Percentiles rank a stretch among this genome's conserved stretches.
Evolutionary conservation across 805 yeast genomes (phyloP).

Genomic region (Ogataea wickerhamii): DNA sequence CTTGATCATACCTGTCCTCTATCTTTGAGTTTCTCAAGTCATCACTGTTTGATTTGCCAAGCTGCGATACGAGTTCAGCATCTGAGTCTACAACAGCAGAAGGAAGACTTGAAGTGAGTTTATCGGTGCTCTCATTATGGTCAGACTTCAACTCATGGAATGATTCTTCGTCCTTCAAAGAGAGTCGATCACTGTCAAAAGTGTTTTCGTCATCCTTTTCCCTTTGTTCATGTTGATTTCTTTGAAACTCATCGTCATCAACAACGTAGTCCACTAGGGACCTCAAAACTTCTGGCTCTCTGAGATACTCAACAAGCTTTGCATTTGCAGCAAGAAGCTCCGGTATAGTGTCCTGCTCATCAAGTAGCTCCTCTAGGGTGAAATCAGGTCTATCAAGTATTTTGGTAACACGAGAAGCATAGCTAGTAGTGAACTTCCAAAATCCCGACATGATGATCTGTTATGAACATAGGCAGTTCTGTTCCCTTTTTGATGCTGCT

Average conservation of each 20-base stretch:
- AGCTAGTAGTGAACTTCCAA: constrained; percentile 45
- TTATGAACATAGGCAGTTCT: constrained; percentile 1
- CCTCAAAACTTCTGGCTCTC: constrained; percentile 71
- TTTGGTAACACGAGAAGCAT: constrained; percentile 54
- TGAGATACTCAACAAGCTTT: constrained; percentile 71
- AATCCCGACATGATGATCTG: constrained; percentile 32
- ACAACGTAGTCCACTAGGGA: constrained; percentile 67
- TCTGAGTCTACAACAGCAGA: constrained; percentile 4
- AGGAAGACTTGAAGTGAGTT: not conserved
- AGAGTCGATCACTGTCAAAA: constrained; percentile 2
- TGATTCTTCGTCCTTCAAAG: constrained; percentile 2
- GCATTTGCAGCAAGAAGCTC: constrained; percentile 70
- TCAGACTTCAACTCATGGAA: not conserved
- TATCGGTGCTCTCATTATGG: not conserved
- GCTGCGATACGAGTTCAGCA: not conserved
- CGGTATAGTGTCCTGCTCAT: constrained; percentile 70
- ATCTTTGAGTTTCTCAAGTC: constrained; percentile 2
- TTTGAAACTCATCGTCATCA: constrained; percentile 42
- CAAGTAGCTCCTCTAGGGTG: constrained; percentile 56
- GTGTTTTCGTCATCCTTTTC: constrained; percentile 3
- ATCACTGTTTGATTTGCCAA: constrained; percentile 2
- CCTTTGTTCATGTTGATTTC: constrained; percentile 21
- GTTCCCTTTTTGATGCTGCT: too few species aligned
- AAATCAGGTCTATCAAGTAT: constrained; percentile 47
- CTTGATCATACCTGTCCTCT: constrained; percentile 3